Base-by-base conservation (phyloP, 1,284 basidiomycete genomes). In the Trichosporon sp. region DNA sequence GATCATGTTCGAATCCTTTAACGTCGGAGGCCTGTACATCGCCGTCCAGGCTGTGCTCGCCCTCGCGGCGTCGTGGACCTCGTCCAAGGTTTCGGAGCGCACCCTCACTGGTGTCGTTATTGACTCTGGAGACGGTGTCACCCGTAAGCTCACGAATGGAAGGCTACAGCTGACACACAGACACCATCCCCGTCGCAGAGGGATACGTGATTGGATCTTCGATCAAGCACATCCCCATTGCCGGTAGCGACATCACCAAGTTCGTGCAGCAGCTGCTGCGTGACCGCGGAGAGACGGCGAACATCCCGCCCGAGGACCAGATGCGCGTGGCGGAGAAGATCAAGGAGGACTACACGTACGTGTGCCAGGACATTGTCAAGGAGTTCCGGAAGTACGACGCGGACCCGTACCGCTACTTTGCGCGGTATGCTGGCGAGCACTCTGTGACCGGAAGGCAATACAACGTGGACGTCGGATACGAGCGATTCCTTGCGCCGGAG, bases 1-100 rank as follows among this genome's bases (percentile, higher is more conserved):
- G 82, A 98, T 99, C 86, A 98, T 99, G 89, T 99, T 99, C 83
- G 97, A 98, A 85, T 96, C 93, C 1, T 97, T 98, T 88, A 98
- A 98, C 83, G 95, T 98, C 85, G 93, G 95, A 81, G 83, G 83
- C 25, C 75, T 83, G 74, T 98, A 99, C 85, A 99, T 99, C 79
- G 97, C 95, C 67, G 96, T 99, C 0, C 97, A 99, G 83, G 97
- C 97, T 44, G 96, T 99, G 3, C 89, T 99, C n/a, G 97, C 97
- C 0, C 91, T 99, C 68, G 97, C 97, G 1, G 96, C 97, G 1
- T 95, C 93, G 3, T 99, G 97, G 97, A 90, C 94, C 0, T 95
- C 93, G 71, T 93, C 91, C 83, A 90, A 92, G 76, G 94, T 95
- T 75, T 90, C 89, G 23, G 94, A 98, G 83, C 90, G 95, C 75